Conservation (phyloP, 257 asterid species). For the Solanum neorickii region DNA sequence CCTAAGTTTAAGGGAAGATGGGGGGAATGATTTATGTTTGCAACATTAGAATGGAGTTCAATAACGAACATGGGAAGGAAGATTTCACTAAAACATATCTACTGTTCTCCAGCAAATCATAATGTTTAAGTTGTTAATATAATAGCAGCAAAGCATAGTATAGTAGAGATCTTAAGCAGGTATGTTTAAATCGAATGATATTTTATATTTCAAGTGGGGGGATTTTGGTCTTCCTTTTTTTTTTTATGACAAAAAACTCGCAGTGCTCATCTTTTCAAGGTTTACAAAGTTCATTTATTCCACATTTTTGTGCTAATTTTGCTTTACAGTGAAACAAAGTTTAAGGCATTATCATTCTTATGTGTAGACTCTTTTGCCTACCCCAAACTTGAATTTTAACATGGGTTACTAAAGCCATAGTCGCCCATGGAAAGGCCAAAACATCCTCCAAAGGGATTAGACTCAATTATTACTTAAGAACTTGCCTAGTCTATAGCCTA, state of each 20-base stretch:
- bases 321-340: too few relatives aligned
- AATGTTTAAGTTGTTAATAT: background rate
- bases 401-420: background rate
- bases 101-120: background rate
- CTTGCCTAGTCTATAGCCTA: background rate
- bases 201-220: background rate
- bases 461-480: background rate
- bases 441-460: background rate
- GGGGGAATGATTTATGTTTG: background rate
- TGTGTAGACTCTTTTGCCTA: background rate
- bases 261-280: background rate
- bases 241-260: too few relatives aligned
- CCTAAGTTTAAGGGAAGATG: background rate
- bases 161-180: background rate
- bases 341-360: background rate
- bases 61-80: background rate
- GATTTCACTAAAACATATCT: background rate
- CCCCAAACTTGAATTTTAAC: background rate
- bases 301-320: background rate
- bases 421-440: background rate
- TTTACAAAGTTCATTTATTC: background rate
- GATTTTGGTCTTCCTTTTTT: background rate
- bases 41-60: background rate
- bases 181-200: background rate
- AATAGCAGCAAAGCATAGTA: background rate